Conservation (phyloP, 768 basidiomycete species). For the Trametes coccinea region DNA sequence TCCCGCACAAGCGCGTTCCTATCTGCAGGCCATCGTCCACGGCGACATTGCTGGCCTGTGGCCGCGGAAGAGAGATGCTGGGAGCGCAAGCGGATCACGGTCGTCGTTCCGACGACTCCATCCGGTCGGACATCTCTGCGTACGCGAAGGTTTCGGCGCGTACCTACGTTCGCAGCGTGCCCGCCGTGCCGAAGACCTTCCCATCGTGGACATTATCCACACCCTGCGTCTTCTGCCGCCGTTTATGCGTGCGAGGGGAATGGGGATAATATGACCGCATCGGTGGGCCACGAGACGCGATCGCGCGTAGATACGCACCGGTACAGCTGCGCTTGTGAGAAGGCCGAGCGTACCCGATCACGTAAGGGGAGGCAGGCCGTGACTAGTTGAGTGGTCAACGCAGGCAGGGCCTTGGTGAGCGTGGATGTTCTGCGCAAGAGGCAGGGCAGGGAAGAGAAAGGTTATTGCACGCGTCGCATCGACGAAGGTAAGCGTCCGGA, state of each 20-base stretch:
- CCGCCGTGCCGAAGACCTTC: not conserved
- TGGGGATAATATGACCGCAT: not conserved
- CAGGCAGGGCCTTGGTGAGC: not conserved
- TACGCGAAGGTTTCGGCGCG: not conserved
- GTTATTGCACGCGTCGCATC: not conserved
- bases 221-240: not conserved
- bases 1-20: not conserved
- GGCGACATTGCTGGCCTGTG: too few relatives aligned
- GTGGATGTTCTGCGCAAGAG: not conserved
- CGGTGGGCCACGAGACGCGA: slow-evolving; percentile 14
- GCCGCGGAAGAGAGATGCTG: not conserved
- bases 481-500: slow-evolving; percentile 4
- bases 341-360: slow-evolving; percentile 4
- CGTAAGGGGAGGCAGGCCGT: not conserved
- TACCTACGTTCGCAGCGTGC: too few relatives aligned
- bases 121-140: not conserved
- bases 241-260: not conserved
- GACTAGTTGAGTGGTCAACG: slow-evolving; percentile 4
- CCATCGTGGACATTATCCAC: slow-evolving; percentile 12
- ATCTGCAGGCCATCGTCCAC: slow-evolving; percentile 1
- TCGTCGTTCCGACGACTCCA: not conserved
- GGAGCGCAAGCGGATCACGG: not conserved
- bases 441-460: not conserved
- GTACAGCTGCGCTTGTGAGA: not conserved
- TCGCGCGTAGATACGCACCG: slow-evolving; percentile 12